Base-by-base conservation (phyloP, 2,329 filamentous ascomycete species). In the Emericellopsis atlantica region DNA sequence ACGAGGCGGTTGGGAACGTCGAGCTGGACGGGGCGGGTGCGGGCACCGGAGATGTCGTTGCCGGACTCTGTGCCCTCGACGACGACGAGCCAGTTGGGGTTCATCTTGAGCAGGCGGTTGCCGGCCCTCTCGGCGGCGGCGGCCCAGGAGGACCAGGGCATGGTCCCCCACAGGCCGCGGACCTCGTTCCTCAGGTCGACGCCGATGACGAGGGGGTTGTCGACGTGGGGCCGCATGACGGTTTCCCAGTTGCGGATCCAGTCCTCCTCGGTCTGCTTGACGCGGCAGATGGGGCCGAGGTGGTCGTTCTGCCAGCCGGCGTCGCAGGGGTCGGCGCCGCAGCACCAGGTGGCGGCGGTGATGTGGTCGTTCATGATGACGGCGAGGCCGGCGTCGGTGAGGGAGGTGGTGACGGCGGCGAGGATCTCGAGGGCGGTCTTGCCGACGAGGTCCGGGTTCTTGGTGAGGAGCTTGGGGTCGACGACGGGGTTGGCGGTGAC, bases 361-460 rank as follows among this genome's bases (percentile, higher is more conserved):
- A 84, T 84, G 57, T 84, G 80, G 56, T 84, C 76, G 62, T 84
- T 84, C 46, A 81, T 58, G 39, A 83, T 76, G 41, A 83, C 78
- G 18, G 76, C 73, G 40, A 83, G 57, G 18, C 77, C 78, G 10
- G 68, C 73, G 23, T 73, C 69, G 8, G 79, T 82, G 50, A 83
- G 60, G 10, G 75, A 65, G 37, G 66, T 60, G 23, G 79, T 69
- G 32, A 73, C 72, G 5, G 77, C 76, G 44, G 69, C 67, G 48
- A 75, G 74, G 5, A 84, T 60, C 47, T 82, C 78, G 46, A 84
- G 54, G 6, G 79, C 79, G 36, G 62, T 63, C 39, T 61, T 52
- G 2, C 74, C 74, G 8, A 70, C 54, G 10, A 83, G 64, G 49
- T 83, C 78, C 36, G 67, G 64, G 50, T 83, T 83, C 8, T 75